Evolutionary conservation across 192 early-diverging fungal genomes (phyloP), one percentile per base, ranked within the genome.

Genomic region (Entomortierella lignicola): DNA sequence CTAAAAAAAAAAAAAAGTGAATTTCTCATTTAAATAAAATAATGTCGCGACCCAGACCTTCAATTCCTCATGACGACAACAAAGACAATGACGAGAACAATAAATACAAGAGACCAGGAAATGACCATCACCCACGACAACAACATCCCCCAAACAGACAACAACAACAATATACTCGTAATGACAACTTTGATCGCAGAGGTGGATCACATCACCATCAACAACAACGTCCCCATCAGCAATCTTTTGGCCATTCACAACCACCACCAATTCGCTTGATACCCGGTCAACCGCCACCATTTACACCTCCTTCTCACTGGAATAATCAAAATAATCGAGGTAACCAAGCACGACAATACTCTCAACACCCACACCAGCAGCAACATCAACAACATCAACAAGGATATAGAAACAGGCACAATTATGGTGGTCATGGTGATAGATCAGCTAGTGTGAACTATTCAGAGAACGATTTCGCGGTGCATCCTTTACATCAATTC

Each of bases 401-500:
- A 37, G 44, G 44, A 15, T 12, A 47, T 47, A 47, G 44, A 47
- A 47, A 47, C 20, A 5, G 44, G 17, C 8, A 13, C 8, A 15
- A 20, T 47, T 47, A 11, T 47, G 44, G 44, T 4, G 20, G 20
- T 15, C 44, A 47, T 15, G 7, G 15, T 3, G 44, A 47, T 47
- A 15, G 44, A 20, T 17, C 55, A 41, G 8, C 56, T 31, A 8
- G 27, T 21, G 29, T 17, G 34, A 13, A 42, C 1, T 25, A 12
- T 5, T 37, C 32, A 32, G 6, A 53, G n/a, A 63, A 61, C 55
- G 70, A 72, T 18, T 83, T 87, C 66, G 66, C 72, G 4, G 63
- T 86, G 1, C 51, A 74, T n/a, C 80, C 73, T 12, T 29, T 75
- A 17, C 32, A 60, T 15, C 60, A 71, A 5, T 87, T 84, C 64